These are phyloP conservation scores for Diaporthe ilicicola DNA, from an alignment of 2,329 filamentous ascomycete species.

Conservation along the genomic window DNA sequence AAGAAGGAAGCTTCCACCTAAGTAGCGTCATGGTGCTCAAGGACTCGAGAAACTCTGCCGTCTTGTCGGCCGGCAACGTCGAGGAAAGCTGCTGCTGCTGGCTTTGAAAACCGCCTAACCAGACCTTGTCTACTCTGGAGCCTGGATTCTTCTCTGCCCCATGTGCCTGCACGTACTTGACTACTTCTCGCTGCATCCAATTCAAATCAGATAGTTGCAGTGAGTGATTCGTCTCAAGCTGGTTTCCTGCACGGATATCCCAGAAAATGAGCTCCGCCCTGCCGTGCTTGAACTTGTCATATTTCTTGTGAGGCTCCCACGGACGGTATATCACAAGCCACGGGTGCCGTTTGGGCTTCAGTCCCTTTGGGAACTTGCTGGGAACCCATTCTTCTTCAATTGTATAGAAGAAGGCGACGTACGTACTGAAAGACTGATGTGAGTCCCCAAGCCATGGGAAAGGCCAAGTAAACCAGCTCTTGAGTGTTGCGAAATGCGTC, in stretches of 20 bases:
- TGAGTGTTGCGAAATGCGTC: constrained; percentile 42
- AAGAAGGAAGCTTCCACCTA: constrained; percentile 48
- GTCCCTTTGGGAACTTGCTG: constrained; percentile 31
- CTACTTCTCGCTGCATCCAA: constrained; percentile 54
- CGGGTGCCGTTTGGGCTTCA: constrained; percentile 48
- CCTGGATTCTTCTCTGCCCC: constrained; percentile 42
- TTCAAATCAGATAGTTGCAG: constrained; percentile 49
- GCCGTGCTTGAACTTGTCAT: constrained; percentile 18
- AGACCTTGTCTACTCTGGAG: constrained; percentile 51
- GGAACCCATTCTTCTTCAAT: constrained; percentile 49
- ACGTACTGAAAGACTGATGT: constrained; percentile 45
- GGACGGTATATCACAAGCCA: constrained; percentile 62
- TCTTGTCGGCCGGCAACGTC: constrained; percentile 51
- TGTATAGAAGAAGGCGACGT: constrained; percentile 61
- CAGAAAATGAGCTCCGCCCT: constrained; percentile 62
- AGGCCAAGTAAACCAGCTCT: constrained; percentile 46
- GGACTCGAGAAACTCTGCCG: constrained; percentile 47
- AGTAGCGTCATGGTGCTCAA: constrained; percentile 43
- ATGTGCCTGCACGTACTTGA: constrained; percentile 47
- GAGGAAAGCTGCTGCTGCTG: constrained; percentile 34
- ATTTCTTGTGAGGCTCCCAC: constrained; percentile 44
- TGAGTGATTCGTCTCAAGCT: constrained; percentile 33
- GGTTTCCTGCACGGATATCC: constrained; percentile 50
- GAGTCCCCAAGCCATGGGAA: constrained; percentile 36
- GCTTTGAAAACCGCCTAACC: constrained; percentile 51